Base-by-base conservation (phyloP, 768 basidiomycete genomes). In the Lactarius sanguifluus region DNA sequence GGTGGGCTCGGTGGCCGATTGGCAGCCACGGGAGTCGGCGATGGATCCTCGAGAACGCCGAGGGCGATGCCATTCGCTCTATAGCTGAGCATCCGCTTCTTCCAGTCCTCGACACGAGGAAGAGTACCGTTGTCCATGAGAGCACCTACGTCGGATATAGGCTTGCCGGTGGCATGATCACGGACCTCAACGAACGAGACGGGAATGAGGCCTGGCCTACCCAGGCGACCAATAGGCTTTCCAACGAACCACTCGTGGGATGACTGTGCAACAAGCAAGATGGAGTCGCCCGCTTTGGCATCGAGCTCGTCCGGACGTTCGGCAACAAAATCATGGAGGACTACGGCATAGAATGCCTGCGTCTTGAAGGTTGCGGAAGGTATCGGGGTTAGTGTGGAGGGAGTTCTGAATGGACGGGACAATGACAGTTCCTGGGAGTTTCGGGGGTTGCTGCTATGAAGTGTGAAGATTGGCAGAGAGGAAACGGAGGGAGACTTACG, bases 191-290 rank as follows among this genome's bases (percentile, higher is more conserved):
- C 96, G 75, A 98, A 98, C 2, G 96, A 88, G 59, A 94, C 96
- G 9, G 97, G 97, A 65, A 99, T 98, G 64, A 99, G 84, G 59
- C 97, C 97, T 0, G 97, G 97, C 62, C 95, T 90, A 36, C 97
- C 96, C 25, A 99, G 85, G 62, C 87, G 84, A 47, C 95, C 94
- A 72, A 99, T 99, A 16, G 96, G 94, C 78, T 99, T 99, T 34
- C 96, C 97, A 57, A 99, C 97, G 76, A 98, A 98, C 97, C 97
- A 99, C 76, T 99, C 97, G 70, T 94, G 93, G 74, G 98, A 98
- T n/a, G 96, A 98, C 76, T 98, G 97, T 0, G 97, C 97, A 64
- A 98, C 97, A 66, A 99, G 93, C 20, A 96, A 91, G 74, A 99
- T 92, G 8, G 92, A 84, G 73, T 99, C 97, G 43, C 96, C 96